Evolutionary conservation across 805 yeast genomes (phyloP).

Genomic region (Candida maesae): DNA sequence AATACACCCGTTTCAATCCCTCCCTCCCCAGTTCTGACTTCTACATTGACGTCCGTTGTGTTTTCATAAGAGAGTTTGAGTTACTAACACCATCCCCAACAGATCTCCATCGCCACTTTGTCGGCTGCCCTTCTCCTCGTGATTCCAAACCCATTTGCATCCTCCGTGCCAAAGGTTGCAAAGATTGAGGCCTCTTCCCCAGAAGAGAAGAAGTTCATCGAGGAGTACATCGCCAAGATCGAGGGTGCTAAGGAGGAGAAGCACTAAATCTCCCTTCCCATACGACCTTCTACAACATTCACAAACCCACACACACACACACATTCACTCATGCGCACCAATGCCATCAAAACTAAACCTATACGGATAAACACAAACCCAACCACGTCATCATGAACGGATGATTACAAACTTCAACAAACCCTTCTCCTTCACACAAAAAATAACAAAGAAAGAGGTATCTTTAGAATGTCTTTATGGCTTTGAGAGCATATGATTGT

Average conservation of each 20-base stretch:
- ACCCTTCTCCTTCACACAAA: too few relatives aligned
- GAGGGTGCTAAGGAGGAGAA: constrained; percentile 29
- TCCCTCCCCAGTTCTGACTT: too few relatives aligned
- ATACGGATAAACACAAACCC: too few relatives aligned
- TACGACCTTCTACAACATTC: too few relatives aligned
- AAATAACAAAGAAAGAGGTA: too few relatives aligned
- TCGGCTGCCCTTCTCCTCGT: constrained; percentile 60
- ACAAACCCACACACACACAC: neutral
- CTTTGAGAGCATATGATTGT: constrained; percentile 8
- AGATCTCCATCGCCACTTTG: constrained; percentile 80
- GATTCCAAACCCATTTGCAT: constrained; percentile 62
- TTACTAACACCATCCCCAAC: constrained; percentile 4
- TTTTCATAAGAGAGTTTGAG: too few relatives aligned
- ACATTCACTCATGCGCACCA: neutral
- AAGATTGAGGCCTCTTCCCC: constrained; percentile 71
- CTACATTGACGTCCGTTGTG: too few relatives aligned
- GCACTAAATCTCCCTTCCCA: constrained; percentile 20
- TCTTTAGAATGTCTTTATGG: constrained; percentile 7
- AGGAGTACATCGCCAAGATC: constrained; percentile 56
- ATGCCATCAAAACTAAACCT: too few relatives aligned
- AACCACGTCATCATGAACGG: too few relatives aligned
- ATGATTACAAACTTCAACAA: too few relatives aligned
- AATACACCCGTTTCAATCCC: too few relatives aligned
- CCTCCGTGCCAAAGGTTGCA: constrained; percentile 43
- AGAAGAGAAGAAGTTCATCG: constrained; percentile 85